A percentile compares a stretch with the other conserved stretches of the same genome.
Evolutionary conservation across 306 rosid genomes (phyloP).

Genomic region (Pterocarpus santalinus): DNA sequence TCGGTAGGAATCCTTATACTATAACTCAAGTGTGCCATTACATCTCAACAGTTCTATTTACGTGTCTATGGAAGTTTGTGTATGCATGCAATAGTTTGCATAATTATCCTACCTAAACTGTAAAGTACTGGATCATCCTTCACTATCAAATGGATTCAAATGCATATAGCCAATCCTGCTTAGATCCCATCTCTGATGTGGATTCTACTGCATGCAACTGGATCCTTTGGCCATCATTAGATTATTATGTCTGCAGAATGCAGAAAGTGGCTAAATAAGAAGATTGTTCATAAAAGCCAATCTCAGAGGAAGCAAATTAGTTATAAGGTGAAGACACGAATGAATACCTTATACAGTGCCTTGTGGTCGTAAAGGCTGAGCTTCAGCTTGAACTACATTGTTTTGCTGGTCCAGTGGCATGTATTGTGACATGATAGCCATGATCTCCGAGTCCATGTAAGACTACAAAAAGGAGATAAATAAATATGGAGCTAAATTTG

Average conservation of each 20-base stretch:
- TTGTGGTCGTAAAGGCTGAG: conserved; percentile 68
- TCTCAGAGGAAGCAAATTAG: conserved; percentile 16
- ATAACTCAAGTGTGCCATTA: conserved; percentile 24
- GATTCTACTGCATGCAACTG: neutral
- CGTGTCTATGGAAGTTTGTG: conserved; percentile 40
- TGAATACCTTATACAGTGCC: conserved; percentile 63
- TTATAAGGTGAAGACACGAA: conserved; percentile 32
- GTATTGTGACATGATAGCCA: conserved; percentile 97
- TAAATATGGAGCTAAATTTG: conserved; percentile 13
- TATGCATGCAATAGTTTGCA: conserved; percentile 23
- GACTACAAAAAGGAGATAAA: conserved; percentile 56
- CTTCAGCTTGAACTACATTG: conserved; percentile 63
- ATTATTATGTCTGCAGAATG: conserved; percentile 42
- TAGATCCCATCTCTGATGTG: conserved; percentile 30
- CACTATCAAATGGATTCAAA: conserved; percentile 34
- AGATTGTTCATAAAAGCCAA: conserved; percentile 24
- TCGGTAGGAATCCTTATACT: conserved; percentile 1
- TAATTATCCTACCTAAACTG: conserved; percentile 36
- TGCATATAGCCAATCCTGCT: conserved; percentile 21
- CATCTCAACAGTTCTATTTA: conserved; percentile 49
- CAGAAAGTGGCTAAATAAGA: conserved; percentile 26
- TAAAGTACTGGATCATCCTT: conserved; percentile 30
- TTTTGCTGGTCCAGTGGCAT: conserved; percentile 88
- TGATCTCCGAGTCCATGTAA: conserved; percentile 97
- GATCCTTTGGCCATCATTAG: conserved; percentile 19